phyloP scores from a whole-genome alignment of 192 early-diverging fungal species.

The Coemansia reversa region DNA sequence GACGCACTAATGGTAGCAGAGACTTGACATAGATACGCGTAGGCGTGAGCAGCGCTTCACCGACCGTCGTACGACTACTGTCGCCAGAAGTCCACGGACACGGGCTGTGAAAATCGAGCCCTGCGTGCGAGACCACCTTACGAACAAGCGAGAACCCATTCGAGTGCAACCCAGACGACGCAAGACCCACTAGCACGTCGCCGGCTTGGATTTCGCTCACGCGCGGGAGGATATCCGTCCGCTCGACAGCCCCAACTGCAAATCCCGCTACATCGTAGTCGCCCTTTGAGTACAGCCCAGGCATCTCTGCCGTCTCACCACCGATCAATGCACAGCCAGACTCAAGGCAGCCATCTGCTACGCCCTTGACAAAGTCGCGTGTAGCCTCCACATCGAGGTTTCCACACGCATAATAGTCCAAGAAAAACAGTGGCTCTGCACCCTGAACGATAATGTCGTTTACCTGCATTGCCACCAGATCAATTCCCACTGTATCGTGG shows the following conservation, averaged over 20 bases:
- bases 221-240: conserved; percentile 81
- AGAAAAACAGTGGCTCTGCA: conserved; percentile 97
- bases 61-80: conserved; percentile 58
- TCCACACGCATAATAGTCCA: conserved; percentile 97
- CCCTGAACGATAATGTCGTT: conserved; percentile 99
- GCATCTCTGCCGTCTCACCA: conserved; percentile 99
- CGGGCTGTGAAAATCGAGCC: conserved; percentile 69
- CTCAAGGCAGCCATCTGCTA: conserved; percentile 89
- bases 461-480: conserved; percentile 99
- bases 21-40: conserved; percentile 96
- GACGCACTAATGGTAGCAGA: conserved; percentile 76
- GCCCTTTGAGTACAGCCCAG: conserved; percentile 84
- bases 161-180: conserved; percentile 97
- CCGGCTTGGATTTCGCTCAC: conserved; percentile 71
- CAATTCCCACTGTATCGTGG: conserved; percentile 94
- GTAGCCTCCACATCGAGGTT: conserved; percentile 92
- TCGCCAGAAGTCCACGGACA: conserved; percentile 67
- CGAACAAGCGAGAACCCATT: conserved; percentile 99
- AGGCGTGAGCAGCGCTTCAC: conserved; percentile 84
- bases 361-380: conserved; percentile 86
- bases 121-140: conserved; percentile 75
- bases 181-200: conserved; percentile 86
- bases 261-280: conserved; percentile 96
- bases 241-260: conserved; percentile 94
- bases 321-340: conserved; percentile 94